Base-by-base conservation (phyloP, 1,139 yeast species). In the Dujonia santamariae region DNA sequence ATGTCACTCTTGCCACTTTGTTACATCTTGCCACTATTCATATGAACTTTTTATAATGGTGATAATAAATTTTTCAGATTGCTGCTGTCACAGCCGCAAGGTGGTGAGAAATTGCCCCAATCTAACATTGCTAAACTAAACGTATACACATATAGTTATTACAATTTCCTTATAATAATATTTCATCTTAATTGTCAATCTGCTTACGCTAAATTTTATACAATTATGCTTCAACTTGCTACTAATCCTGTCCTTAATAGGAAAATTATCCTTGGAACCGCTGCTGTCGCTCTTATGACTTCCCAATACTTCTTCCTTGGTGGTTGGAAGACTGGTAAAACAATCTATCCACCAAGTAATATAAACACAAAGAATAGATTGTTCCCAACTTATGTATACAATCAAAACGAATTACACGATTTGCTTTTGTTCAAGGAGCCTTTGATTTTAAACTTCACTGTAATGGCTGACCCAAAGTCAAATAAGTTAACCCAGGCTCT, bases 401-500 rank as follows among this genome's bases (percentile, higher is more conserved):
- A 62, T 36, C 64, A 65, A 25, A 56, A 59, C 35, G 94, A 85
- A 45, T 57, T 85, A 34, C 76, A 78, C 36, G 72, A 74, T 34
- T 53, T 79, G 35, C 50, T 81, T 29, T 52, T 75, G n/a, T 63
- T 63, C 38, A 72, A 72, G 41, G 67, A 74, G 26, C 94, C 95
- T 2, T 57, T 85, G 36, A 57, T 85, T 37, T 66, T 85, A 45
- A 84, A 85, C 52, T 86, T 86, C 60, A 84, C 90, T 1, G 63
- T 76, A 31, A 67, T 80, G 38, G 86, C 87, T 7, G 86, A 83
- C 46, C 65, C 72, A 3, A 62, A 69, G 29, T 77, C 83, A 42
- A 79, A 83, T 51, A 68, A 68, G 42, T 68, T 84, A 32, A 83
- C 94, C 2, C 76, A 76, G 26, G 72, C 80, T 2, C 59, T 86